Evolutionary conservation across 352 stramenopile genomes (phyloP).

Genomic region (Blastocystis sp.): DNA sequence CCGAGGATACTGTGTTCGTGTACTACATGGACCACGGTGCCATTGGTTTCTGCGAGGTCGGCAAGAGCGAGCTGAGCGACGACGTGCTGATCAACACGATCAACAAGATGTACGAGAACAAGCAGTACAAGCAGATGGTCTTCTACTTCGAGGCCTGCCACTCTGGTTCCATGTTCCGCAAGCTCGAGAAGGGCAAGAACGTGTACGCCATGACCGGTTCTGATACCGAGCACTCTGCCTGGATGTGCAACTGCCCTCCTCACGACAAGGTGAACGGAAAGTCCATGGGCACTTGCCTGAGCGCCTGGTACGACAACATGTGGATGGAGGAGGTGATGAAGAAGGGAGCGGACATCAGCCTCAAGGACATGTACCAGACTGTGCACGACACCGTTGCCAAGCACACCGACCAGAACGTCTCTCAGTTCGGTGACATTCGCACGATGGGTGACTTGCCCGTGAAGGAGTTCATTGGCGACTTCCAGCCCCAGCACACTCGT

Average conservation of each 20-base stretch:
- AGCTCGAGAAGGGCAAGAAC: conserved; percentile 61
- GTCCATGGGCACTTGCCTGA: conserved; percentile 65
- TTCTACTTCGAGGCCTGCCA: conserved; percentile 75
- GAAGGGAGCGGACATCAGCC: conserved; percentile 60
- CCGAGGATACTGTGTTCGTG: conserved; percentile 73
- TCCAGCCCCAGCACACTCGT: conserved; percentile 24
- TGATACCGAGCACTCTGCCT: conserved; percentile 73
- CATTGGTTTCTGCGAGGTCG: conserved; percentile 74
- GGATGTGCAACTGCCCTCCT: conserved; percentile 74
- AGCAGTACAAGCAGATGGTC: conserved; percentile 73
- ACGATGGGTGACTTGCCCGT: conserved; percentile 40
- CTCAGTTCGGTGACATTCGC: conserved; percentile 74
- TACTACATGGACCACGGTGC: conserved; percentile 74
- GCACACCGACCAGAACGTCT: conserved; percentile 74
- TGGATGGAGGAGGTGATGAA: conserved; percentile 73
- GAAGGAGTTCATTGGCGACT: conserved; percentile 71
- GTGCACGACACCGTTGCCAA: conserved; percentile 61
- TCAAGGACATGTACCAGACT: conserved; percentile 65
- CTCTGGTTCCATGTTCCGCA: conserved; percentile 74
- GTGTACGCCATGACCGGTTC: conserved; percentile 73
- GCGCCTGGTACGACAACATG: conserved; percentile 72
- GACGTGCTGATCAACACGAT: conserved; percentile 70
- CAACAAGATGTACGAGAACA: conserved; percentile 72
- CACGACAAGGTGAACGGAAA: conserved; percentile 71
- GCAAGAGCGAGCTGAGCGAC: conserved; percentile 51